Evolutionary conservation across 805 yeast species (phyloP), one percentile per base, ranked within the genome.

Genomic region (Pichia kluyveri): DNA sequence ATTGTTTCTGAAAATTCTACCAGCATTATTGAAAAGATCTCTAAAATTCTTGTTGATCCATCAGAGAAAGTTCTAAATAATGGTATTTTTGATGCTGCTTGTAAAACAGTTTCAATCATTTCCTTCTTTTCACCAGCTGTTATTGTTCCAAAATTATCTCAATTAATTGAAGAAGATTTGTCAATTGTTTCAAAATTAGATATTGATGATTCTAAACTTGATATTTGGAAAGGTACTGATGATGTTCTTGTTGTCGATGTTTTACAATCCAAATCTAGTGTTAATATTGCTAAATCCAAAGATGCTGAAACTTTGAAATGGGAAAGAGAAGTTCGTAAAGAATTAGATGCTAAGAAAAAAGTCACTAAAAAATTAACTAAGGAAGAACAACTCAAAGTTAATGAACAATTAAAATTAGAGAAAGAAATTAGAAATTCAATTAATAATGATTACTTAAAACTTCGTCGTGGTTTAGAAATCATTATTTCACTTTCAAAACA

Each of bases 241-340:
- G 95, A 89, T 2, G 81, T 76, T 42, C 61, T 83, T 46, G 93
- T 84, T 2, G 65, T 80, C 18, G 80, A 86, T 58, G 79, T 86
- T 6, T 63, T 86, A 43, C 75, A 73, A 37, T 42, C 59, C 3
- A 75, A 70, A 58, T 66, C 69, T 14, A 18, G 40, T 19, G 68
- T 69, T 32, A 69, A 67, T 5, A 78, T 79, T 14, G 78, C 79
- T 59, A 86, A 85, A 61, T 69, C 86, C 1, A 89, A 82, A 60
- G 96, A 89, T 58, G 87, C 87, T 57, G 95, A 84, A 57, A 84
- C 90, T 2, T 68, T 77, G 50, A 80, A 86, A 62, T 91, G 98
- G 98, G 99, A 93, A 60, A 89, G 83, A 55, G 76, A 77, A 45
- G 75, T 93, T 32, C 79, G 91, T 57, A 79, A 80, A 53, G 91